Evolutionary conservation across 2,329 filamentous ascomycete genomes (phyloP).

Genomic region (Aureobasidium sp.): DNA sequence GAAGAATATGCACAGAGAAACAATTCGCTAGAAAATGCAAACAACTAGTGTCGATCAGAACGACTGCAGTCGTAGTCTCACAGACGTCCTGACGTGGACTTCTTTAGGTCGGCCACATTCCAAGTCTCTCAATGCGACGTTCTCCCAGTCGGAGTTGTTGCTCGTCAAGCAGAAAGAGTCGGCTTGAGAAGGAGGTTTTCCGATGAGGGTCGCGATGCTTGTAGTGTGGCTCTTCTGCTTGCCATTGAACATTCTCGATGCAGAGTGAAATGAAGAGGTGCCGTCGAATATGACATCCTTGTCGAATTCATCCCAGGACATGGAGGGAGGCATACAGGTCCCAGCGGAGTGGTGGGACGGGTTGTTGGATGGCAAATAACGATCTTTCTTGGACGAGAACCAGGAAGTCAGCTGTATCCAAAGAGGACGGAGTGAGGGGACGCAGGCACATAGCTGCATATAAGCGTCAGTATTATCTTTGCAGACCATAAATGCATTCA

Average conservation of each 20-base stretch:
- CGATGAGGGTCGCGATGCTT: not conserved
- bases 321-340: not conserved
- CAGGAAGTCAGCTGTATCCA: not conserved
- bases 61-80: not conserved
- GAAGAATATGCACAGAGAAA: not conserved
- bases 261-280: not conserved
- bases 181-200: not conserved
- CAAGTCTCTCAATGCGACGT: not conserved
- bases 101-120: not conserved
- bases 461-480: slow-evolving; percentile 1
- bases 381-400: not conserved
- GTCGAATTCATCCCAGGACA: slow-evolving; percentile 9
- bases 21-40: not conserved
- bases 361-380: not conserved
- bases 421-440: slow-evolving; percentile 29
- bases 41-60: not conserved
- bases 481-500: too few relatives aligned
- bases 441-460: slow-evolving; percentile 34
- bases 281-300: slow-evolving; percentile 9
- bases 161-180: slow-evolving; percentile 1
- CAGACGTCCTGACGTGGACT: not conserved
- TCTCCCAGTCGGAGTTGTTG: not conserved
- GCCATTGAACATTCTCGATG: not conserved
- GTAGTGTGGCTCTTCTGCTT: slow-evolving; percentile 4
- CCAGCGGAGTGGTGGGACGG: not conserved